Evolutionary conservation across 129 eudicot genomes (phyloP).

Genomic region (sunflower (Helianthus annuus)): DNA sequence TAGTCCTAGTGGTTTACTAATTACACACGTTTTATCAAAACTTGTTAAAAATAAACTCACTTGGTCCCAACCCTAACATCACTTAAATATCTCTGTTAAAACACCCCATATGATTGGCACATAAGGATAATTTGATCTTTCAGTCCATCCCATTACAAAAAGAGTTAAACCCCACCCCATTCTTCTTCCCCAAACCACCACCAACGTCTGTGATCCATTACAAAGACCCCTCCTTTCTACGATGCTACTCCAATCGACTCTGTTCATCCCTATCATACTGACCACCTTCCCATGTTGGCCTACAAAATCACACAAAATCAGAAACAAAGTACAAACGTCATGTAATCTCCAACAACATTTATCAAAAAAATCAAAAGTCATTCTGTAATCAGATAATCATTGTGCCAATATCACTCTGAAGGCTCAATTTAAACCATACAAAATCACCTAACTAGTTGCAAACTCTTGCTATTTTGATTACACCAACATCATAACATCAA

Average conservation of each 20-base stretch:
- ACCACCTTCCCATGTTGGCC: constrained; percentile 99
- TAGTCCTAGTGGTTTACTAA: too few relatives aligned
- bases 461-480: not conserved
- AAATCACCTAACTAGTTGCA: not conserved
- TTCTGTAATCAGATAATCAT: not conserved
- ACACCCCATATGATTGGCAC: too few relatives aligned
- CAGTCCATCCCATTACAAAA: too few relatives aligned
- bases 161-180: too few relatives aligned
- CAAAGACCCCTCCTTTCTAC: too few relatives aligned
- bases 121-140: too few relatives aligned
- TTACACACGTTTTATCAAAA: too few relatives aligned
- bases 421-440: not conserved
- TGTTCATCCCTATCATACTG: constrained; percentile 80
- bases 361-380: not conserved
- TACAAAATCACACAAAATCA: constrained; percentile 36
- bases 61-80: too few relatives aligned
- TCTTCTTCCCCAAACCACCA: too few relatives aligned
- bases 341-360: not conserved
- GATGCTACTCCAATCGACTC: constrained; percentile 68
- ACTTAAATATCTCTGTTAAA: too few relatives aligned
- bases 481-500: not conserved
- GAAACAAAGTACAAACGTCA: not conserved
- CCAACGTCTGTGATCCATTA: too few relatives aligned
- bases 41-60: too few relatives aligned
- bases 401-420: not conserved